These are phyloP conservation scores for Parathielavia hyrcaniae DNA, from an alignment of 495 filamentous ascomycete genomes.

Conservation along the genomic window DNA sequence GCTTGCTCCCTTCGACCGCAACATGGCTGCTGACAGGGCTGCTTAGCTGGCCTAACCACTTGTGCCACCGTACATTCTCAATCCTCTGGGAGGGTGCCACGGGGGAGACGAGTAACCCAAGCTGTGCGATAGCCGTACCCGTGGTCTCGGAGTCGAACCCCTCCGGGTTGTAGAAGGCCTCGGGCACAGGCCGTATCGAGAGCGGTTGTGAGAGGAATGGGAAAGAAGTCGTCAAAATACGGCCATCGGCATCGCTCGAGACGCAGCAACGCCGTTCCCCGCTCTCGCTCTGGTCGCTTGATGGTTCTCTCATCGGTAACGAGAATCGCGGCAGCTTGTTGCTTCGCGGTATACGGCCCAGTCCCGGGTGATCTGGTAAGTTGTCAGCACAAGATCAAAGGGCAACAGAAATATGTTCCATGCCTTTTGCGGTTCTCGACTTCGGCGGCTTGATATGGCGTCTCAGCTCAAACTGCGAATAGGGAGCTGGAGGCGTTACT, in stretches of 20 bases:
- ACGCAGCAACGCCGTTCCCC: constrained; percentile 11
- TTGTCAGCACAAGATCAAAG: not conserved
- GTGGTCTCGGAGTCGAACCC: constrained; percentile 20
- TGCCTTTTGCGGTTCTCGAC: constrained; percentile 1
- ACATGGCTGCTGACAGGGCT: constrained; percentile 11
- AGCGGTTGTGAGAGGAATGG: constrained; percentile 15
- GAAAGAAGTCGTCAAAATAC: constrained; percentile 11
- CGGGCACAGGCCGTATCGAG: constrained; percentile 15
- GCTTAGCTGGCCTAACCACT: constrained; percentile 21
- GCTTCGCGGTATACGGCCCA: not conserved
- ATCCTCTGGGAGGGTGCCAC: constrained; percentile 22
- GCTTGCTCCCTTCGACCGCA: constrained; percentile 16
- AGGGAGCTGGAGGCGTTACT: not conserved
- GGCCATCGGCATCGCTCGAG: constrained; percentile 14
- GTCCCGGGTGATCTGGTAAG: not conserved
- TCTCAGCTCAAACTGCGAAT: not conserved
- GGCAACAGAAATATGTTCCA: not conserved
- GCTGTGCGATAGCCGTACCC: constrained; percentile 24
- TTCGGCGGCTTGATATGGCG: not conserved
- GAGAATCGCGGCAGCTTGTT: not conserved
- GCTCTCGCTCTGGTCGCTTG: constrained; percentile 2
- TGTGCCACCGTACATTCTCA: constrained; percentile 21
- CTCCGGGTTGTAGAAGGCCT: not conserved
- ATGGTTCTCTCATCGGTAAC: constrained; percentile 1
- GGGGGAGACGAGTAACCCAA: constrained; percentile 16